Evolutionary conservation across 768 basidiomycete species (phyloP), one percentile per base, ranked within the genome.

Genomic region (Steccherinum ochraceum): DNA sequence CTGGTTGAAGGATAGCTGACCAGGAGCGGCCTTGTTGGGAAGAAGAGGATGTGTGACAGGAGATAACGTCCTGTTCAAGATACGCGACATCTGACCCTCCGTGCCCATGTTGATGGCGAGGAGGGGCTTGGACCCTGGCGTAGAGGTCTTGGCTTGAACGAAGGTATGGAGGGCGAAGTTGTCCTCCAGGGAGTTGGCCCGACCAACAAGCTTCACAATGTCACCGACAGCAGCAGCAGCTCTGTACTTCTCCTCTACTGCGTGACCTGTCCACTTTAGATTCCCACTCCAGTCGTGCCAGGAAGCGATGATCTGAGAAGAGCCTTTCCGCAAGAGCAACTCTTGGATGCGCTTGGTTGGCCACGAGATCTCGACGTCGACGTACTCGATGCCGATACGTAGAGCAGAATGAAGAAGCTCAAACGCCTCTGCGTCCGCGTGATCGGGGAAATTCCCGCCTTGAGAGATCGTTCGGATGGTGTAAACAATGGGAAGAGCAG

Each of bases 81-180:
- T 78, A 24, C 96, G 80, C 3, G 93, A 93, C 62, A 97, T 76
- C 66, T 97, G 94, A 12, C 96, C 96, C 45, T 81, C 79, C 16
- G 74, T 61, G 16, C 93, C 92, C 84, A 95, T 94, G 69, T 97
- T 98, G 72, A 98, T 86, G 3, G 93, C 92, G 51, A 99, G 83
- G 60, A 97, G 74, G 2, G 93, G 95, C 62, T 91, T 95, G 12
- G 80, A 67, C 10, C 41, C 41, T 1, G 75, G 70, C 24, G 69
- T 65, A 49, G 62, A 63, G 20, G 64, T 69, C 24, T 68, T 69
- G 42, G 74, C 71, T 13, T 74, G 62, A 40, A 82, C 83, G 62
- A 98, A 99, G 10, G 78, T 66, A 48, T 83, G 79, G 49, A 98
- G 74, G 1, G 77, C 71, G 56, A 93, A 78, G 69, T 97, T 98